Evolutionary conservation across 441 rosid species (phyloP), one percentile per base, ranked within the genome.

Genomic region (Eruca vesicaria): DNA sequence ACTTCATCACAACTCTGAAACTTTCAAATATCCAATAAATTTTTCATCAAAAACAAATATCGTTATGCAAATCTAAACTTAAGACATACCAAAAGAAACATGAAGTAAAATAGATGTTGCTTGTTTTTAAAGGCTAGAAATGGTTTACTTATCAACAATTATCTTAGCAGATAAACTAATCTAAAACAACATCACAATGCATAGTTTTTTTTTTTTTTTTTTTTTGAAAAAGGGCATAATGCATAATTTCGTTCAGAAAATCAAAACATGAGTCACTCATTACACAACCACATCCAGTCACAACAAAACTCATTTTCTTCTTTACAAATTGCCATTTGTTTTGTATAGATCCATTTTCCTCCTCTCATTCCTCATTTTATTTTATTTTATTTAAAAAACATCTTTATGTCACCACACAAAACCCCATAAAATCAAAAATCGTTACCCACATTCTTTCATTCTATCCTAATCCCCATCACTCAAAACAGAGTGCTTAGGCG

Each of bases 251-350:
- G 29, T 36, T 31, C 3, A 23, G 55, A 6, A 71, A 71, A 29
- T 64, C 61, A 74, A 41, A 71, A 50, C 60, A 61, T 69, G 62
- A 73, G 28, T 66, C 73, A 75, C 28, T 64, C 76, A 59, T 66
- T 6, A 62, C 68, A 57, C 56, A 67, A 26, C 63, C 71, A 63
- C 50, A 63, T 62, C 56, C 5, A 52, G 11, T 10, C 63, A 50
- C 33, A 28, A 23, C 21, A 57, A 48, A 45, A 7, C 71, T 55
- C 80, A 2, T 73, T 52, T 38, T 72, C 68, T 68, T 57, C 82
- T 66, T 28, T 72, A 53, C 80, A 73, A 80, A 68, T 81, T 79
- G 86, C 86, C 89, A 79, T 73, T 82, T 79, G 80, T 85, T 81
- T 69, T 43, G 36, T 71, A 29, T 28, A 78, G 21, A 73, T 58